Percentiles rank a stretch among this genome's conserved stretches.
Conservation (phyloP, 1,284 basidiomycete genomes). For the Boletus mariae region DNA sequence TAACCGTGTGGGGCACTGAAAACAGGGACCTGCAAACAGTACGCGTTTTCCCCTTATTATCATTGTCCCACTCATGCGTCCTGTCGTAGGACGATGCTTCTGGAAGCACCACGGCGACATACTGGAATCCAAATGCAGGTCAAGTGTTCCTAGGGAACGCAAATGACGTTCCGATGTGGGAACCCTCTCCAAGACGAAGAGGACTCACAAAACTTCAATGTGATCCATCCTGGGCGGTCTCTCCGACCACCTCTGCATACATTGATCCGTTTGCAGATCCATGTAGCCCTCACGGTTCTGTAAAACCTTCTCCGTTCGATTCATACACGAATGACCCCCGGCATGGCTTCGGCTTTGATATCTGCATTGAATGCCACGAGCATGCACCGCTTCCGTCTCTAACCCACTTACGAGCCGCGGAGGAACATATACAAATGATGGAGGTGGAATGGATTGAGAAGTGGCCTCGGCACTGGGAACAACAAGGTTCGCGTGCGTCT, state of each 20-base stretch:
- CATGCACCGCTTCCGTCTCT: conserved; percentile 62
- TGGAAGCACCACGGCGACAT: conserved; percentile 38
- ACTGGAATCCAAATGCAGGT: conserved; percentile 53
- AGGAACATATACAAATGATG: conserved; percentile 63
- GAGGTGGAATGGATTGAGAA: conserved; percentile 58
- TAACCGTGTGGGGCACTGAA: conserved; percentile 37
- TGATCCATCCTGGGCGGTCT: conserved; percentile 3
- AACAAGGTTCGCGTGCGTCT: conserved; percentile 11
- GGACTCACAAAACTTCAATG: neutral
- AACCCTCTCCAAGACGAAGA: conserved; percentile 21
- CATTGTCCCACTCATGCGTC: neutral
- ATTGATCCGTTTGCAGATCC: conserved; percentile 16
- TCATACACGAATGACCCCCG: conserved; percentile 54
- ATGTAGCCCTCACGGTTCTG: conserved; percentile 8
- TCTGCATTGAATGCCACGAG: conserved; percentile 87
- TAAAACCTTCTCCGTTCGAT: conserved; percentile 50
- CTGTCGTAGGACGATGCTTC: conserved; percentile 22
- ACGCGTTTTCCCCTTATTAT: neutral
- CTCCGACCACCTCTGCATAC: conserved; percentile 6
- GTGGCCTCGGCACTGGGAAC: conserved; percentile 29
- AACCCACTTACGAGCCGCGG: conserved; percentile 61
- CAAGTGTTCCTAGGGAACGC: conserved; percentile 77
- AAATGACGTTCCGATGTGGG: conserved; percentile 62
- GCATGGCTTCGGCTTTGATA: conserved; percentile 63
- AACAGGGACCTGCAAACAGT: conserved; percentile 17